A percentile compares a stretch with the other conserved stretches of the same genome.
Evolutionary conservation across 176 grass and related monocot genomes (phyloP).

Genomic region (Panicum miliaceum): DNA sequence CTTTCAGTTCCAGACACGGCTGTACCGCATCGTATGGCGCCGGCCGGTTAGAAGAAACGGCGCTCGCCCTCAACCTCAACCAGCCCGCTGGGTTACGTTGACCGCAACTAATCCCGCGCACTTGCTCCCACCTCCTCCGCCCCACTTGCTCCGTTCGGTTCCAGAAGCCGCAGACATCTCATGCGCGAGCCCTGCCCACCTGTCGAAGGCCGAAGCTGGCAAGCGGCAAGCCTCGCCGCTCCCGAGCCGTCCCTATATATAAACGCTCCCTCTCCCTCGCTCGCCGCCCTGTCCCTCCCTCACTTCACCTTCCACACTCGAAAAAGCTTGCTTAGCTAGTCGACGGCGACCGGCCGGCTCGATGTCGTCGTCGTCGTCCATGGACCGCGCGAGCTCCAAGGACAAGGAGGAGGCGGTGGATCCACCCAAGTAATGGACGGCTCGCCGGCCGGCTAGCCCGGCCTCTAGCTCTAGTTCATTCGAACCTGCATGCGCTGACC

Average conservation of each 20-base stretch:
- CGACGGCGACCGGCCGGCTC: neutral
- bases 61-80: neutral
- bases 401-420: conserved; percentile 40
- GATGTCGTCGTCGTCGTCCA: conserved; percentile 6
- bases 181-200: neutral
- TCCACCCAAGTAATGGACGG: conserved; percentile 39
- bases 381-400: conserved; percentile 53
- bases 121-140: neutral
- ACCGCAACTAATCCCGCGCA: conserved; percentile 23
- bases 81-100: neutral
- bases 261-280: neutral
- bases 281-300: neutral
- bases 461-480: neutral
- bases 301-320: neutral
- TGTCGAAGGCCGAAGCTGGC: neutral
- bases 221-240: no score
- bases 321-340: neutral
- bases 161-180: neutral
- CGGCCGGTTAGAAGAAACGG: neutral
- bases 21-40: neutral
- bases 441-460: neutral
- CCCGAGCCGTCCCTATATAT: neutral
- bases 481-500: neutral
- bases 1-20: conserved; percentile 14
- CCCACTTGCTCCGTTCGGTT: neutral